Base-by-base conservation (phyloP, 345 rosid species). In the Rhodomyrtus tomentosa region DNA sequence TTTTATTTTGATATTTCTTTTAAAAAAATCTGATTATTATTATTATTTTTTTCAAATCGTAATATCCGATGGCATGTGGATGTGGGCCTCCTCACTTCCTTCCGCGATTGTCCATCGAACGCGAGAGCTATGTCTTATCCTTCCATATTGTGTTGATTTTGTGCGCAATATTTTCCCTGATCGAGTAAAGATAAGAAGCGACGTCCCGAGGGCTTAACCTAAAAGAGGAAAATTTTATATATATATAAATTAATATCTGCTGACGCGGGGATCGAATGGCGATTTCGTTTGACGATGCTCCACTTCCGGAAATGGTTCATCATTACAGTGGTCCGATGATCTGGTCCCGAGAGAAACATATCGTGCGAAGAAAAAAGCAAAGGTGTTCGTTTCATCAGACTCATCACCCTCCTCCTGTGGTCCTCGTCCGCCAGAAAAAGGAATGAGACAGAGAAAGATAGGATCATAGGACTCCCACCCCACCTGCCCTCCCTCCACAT, bases 261-360 rank as follows among this genome's bases (percentile, higher is more conserved):
- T 62, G 42, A 62, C 20, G 11, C 12, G 0, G 6, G 52, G 42
- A 3, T 6, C 6, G 22, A 18, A 6, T 18, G 2, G 22, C 9
- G 18, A 6, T 52, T 0, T 0, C 29, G 42, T 7, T 16, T 16
- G 16, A 32, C 16, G 18, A 32, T 1, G 18, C 32, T 32, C 10
- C 0, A 7, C 12, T 0, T 62, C 15, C 12, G 2, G 12, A 32
- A 0, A 68, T 18, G 8, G 10, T 68, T 68, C 5, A 8, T 68
- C 13, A 32, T 68, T 18, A 7, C 42, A 8, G 9, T 16, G 3
- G 76, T 42, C 12, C 0, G 24, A 18, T 20, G 76, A 8, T 8
- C 12, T 32, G 42, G 76, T 62, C 42, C 24, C 16, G 21, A 20
- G n/a, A n/a, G n/a, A 20, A 32, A 1, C 24, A 4, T 4, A 68